Evolutionary conservation across 352 stramenopile genomes (phyloP), one percentile per base, ranked within the genome.

Genomic region (Globisporangium orthogonon): DNA sequence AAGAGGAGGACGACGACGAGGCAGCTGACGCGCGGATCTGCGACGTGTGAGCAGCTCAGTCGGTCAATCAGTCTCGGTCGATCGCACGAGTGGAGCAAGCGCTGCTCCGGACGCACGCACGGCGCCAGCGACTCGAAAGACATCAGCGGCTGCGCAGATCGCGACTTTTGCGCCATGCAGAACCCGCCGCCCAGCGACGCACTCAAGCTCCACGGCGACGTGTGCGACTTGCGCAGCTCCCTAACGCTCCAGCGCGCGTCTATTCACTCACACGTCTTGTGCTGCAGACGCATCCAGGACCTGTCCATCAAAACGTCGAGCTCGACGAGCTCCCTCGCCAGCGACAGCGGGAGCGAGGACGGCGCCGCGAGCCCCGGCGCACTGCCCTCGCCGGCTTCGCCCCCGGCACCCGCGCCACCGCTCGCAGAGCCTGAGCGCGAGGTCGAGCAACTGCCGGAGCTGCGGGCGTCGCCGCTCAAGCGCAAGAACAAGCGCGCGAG

Each of bases 401-500:
- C 35, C 1, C 31, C 54, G 5, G 44, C 33, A n/a, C 15, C 18
- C 47, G 7, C 55, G 31, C 4, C 33, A 17, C 18, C 17, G 7
- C n/a, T 7, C 9, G 43, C 37, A 28, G 37, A 57, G 31, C 51
- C 17, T 30, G 43, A 17, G 29, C 10, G 45, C 17, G 18, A 50
- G 39, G 30, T 18, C 5, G 39, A 45, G 18, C 43, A 35, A 10
- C 35, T 31, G 37, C 17, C 31, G 41, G 33, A 23, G 29, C 48
- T 44, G 23, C 43, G 44, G 33, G 57, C 50, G 43, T 63, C 53
- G 18, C 59, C 58, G 52, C 30, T 61, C 37, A 74, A 69, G 44
- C 70, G 71, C 46, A 65, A 73, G 48, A 75, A 81, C 43, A 84
- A 80, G 55, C 68, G 73, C 44, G 56, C 62, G 52, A 46, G 74